These are phyloP conservation scores for Pseudohalonectria lignicola DNA, from an alignment of 2,329 filamentous ascomycete species.

Conservation along the genomic window DNA sequence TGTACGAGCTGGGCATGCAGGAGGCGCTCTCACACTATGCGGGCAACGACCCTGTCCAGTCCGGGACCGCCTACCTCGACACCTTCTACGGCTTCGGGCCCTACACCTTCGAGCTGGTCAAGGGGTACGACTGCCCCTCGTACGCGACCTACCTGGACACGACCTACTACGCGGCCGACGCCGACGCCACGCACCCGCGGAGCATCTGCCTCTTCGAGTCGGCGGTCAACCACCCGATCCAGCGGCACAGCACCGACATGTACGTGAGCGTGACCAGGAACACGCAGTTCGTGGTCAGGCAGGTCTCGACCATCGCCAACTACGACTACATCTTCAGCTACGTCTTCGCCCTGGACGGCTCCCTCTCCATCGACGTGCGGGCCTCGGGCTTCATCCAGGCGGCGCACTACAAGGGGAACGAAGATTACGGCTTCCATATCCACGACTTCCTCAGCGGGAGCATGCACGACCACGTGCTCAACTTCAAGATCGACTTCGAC, in stretches of 20 bases:
- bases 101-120: slow-evolving; percentile 30
- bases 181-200: slow-evolving; percentile 30
- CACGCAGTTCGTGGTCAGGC: slow-evolving; percentile 31
- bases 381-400: slow-evolving; percentile 44
- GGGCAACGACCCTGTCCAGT: slow-evolving; percentile 32
- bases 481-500: slow-evolving; percentile 44
- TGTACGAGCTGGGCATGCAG: slow-evolving; percentile 45
- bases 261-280: slow-evolving; percentile 35
- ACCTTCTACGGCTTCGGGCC: slow-evolving; percentile 35
- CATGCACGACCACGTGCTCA: slow-evolving; percentile 46
- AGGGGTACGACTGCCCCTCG: slow-evolving; percentile 39
- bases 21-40: slow-evolving; percentile 44
- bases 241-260: slow-evolving; percentile 30
- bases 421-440: slow-evolving; percentile 36
- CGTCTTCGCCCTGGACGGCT: slow-evolving; percentile 38
- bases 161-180: slow-evolving; percentile 30
- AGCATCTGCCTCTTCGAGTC: slow-evolving; percentile 46
- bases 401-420: slow-evolving; percentile 30
- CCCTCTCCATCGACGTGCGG: slow-evolving; percentile 36
- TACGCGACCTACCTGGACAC: slow-evolving; percentile 38
- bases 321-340: slow-evolving; percentile 43
- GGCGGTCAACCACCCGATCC: slow-evolving; percentile 35
- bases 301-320: slow-evolving; percentile 39
- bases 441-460: slow-evolving; percentile 33
- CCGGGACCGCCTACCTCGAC: slow-evolving; percentile 34